Evolutionary conservation across 192 early-diverging fungal species (phyloP), one percentile per base, ranked within the genome.

Genomic region (Diversispora epigaea): DNA sequence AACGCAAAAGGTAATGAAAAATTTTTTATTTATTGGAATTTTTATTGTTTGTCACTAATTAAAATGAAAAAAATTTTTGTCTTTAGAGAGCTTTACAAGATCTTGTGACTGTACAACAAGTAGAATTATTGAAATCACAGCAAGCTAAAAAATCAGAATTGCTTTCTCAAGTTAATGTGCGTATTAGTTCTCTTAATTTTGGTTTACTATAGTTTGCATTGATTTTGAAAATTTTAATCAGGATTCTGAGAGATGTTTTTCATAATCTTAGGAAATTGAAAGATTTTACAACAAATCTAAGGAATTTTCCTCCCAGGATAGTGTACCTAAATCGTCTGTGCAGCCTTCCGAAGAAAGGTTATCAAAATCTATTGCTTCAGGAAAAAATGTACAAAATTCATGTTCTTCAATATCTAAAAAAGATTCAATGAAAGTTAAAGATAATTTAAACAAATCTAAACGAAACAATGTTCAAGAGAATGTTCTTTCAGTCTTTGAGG

Each of bases 81-180:
- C 8, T 65, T 4, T 44, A 65, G 63, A 65, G 32, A 14, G 63
- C 63, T 15, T 65, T 65, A 65, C 63, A 65, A 65, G 63, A 65
- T n/a, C 40, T 65, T 2, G 63, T 65, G 43, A 65, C 63, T 43
- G 15, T 41, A 44, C 63, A 65, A 15, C 63, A 65, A 65, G 43
- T 65, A 39, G 40, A 65, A 44, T 43, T 65, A 17, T 40, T 65
- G 41, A 12, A 65, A 12, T n/a, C 43, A 19, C 63, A 54, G 3
- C 12, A 11, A 54, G 11, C 50, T 11, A 54, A 14, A 54, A 54
- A 54, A 54, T 54, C 50, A 54, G 50, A 54, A 4, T 11, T 17
- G 14, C 10, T 54, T 11, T 11, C 50, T 14, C 50, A 17, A 11
- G 50, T 54, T 17, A 54, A 54, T 54, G 50, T 54, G n/a, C 12